Evolutionary conservation across 1,284 basidiomycete species (phyloP).

Genomic region (Meripilus lineatus): DNA sequence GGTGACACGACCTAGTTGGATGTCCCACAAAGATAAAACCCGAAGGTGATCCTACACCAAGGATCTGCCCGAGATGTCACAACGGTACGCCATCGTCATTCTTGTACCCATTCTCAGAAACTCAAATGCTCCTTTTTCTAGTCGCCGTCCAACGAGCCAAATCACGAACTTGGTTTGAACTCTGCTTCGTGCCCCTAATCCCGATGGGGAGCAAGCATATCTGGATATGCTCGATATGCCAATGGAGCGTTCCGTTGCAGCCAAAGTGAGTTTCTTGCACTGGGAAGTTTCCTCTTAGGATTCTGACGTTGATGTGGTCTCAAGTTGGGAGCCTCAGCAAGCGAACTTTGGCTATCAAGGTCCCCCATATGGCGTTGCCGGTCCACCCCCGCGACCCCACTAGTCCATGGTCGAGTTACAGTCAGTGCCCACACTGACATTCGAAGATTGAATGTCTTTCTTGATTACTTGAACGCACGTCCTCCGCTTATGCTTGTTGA

Average conservation of each 20-base stretch:
- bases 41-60: constrained; percentile 34
- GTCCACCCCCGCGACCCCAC: no score
- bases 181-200: constrained; percentile 47
- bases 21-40: constrained; percentile 42
- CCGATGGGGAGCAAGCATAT: constrained; percentile 40
- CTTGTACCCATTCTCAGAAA: not conserved
- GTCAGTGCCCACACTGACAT: no score
- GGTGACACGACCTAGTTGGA: constrained; percentile 42
- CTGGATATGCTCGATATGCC: constrained; percentile 51
- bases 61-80: constrained; percentile 46
- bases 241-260: constrained; percentile 42
- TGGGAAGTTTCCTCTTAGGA: constrained; percentile 6
- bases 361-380: no score
- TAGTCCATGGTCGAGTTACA: no score
- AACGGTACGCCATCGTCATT: constrained; percentile 33
- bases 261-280: constrained; percentile 33
- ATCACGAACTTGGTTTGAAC: constrained; percentile 47
- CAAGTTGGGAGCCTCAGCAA: constrained; percentile 5
- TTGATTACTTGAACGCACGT: no score
- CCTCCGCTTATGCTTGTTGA: no score
- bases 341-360: no score
- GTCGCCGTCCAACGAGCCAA: constrained; percentile 43
- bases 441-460: no score
- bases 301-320: not conserved
- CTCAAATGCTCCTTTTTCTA: constrained; percentile 16